phyloP scores from a whole-genome alignment of 2,329 filamentous ascomycete genomes.

The Monosporascus sp. region DNA sequence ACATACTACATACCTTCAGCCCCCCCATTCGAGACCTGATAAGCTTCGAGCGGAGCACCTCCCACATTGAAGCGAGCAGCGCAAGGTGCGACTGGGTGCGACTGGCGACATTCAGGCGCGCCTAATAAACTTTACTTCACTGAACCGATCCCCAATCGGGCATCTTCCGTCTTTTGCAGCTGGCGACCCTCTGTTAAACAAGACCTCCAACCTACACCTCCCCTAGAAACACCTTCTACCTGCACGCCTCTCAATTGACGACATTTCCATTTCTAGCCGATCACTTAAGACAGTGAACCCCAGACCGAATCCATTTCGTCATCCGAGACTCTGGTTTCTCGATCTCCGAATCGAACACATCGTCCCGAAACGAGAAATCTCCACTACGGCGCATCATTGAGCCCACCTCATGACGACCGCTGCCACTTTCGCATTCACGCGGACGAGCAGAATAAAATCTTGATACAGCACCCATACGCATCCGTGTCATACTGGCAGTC shows the following conservation, averaged over 20 bases:
- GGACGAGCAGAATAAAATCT: constrained; percentile 8
- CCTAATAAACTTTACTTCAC: too few species aligned
- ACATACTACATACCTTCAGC: too few species aligned
- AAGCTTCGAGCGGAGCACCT: too few species aligned
- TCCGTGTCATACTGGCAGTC: background rate
- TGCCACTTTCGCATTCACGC: constrained; percentile 4
- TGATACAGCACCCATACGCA: constrained; percentile 1
- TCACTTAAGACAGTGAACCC: background rate
- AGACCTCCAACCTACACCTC: background rate
- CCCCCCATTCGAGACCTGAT: too few species aligned
- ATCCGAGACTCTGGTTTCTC: background rate
- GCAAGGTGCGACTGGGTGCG: too few species aligned
- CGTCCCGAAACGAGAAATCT: background rate
- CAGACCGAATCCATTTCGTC: background rate
- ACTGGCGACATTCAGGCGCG: too few species aligned
- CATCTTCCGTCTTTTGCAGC: background rate
- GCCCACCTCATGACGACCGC: constrained; percentile 11
- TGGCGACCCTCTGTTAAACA: background rate
- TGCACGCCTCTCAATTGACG: background rate
- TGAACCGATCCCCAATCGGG: background rate
- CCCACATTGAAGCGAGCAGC: too few species aligned
- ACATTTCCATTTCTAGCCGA: background rate
- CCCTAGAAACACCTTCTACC: background rate
- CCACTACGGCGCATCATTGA: background rate
- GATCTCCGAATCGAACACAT: background rate